phyloP scores from a whole-genome alignment of 768 basidiomycete species.

The Leucogyrophana mollusca region DNA sequence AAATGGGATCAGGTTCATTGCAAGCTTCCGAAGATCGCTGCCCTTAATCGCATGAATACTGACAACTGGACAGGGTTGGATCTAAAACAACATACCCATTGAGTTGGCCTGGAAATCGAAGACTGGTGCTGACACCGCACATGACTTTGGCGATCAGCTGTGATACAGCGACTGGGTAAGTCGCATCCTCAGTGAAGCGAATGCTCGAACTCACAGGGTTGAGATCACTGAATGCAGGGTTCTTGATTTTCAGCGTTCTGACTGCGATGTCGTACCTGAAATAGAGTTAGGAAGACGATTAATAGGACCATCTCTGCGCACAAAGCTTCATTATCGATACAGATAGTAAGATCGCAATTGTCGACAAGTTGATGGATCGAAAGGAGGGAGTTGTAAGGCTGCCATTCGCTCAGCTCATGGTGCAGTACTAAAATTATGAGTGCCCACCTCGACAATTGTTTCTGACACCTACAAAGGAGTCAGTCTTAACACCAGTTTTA shows the following conservation, averaged over 20 bases:
- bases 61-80: neutral
- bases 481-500: constrained; percentile 6
- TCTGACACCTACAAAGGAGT: constrained; percentile 37
- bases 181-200: too few relatives aligned
- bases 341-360: constrained; percentile 79
- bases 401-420: constrained; percentile 8
- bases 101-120: constrained; percentile 92
- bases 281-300: neutral
- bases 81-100: constrained; percentile 84
- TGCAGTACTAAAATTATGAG: neutral
- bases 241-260: constrained; percentile 61
- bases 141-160: constrained; percentile 86
- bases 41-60: constrained; percentile 4
- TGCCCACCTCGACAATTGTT: constrained; percentile 50
- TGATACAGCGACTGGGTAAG: neutral
- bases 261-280: constrained; percentile 70
- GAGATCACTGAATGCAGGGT: constrained; percentile 63
- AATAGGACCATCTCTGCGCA: constrained; percentile 29
- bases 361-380: constrained; percentile 90
- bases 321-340: constrained; percentile 88
- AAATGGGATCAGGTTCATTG: constrained; percentile 94
- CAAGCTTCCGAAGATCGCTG: constrained; percentile 86
- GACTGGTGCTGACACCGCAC: constrained; percentile 90
- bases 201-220: constrained; percentile 68
- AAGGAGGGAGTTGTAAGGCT: constrained; percentile 84